Percentiles rank a stretch among this genome's conserved stretches.
Conservation (phyloP, 257 asterid species). For the Salvia hispanica region DNA sequence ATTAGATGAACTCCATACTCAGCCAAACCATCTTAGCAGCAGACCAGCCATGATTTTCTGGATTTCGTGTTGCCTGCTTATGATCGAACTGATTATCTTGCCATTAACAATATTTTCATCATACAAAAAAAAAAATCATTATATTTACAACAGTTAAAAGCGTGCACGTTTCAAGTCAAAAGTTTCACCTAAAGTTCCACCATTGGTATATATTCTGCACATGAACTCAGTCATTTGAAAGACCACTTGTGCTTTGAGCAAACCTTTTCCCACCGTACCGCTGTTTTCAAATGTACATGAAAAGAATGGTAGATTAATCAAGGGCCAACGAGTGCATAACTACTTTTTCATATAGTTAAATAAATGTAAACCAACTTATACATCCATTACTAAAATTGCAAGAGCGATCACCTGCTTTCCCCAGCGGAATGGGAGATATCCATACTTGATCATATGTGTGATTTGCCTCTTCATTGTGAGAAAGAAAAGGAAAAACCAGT, state of each 20-base stretch:
- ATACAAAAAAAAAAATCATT: too few species aligned
- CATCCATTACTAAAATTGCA: constrained; percentile 5
- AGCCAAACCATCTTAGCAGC: too few species aligned
- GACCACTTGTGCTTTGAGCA: constrained; percentile 39
- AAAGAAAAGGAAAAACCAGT: constrained; percentile 78
- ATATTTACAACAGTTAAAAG: too few species aligned
- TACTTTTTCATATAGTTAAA: background rate
- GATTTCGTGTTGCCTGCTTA: too few species aligned
- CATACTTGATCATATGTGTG: constrained; percentile 83
- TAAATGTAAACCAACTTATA: constrained; percentile 8
- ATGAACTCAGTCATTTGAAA: constrained; percentile 29
- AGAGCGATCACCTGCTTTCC: constrained; percentile 76
- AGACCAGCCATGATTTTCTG: too few species aligned
- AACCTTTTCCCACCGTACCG: constrained; percentile 43
- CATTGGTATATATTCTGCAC: constrained; percentile 1
- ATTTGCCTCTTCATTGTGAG: constrained; percentile 91
- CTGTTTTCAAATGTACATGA: constrained; percentile 37
- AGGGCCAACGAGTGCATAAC: background rate
- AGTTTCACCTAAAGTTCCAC: too few species aligned
- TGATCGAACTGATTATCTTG: too few species aligned
- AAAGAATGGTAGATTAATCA: constrained; percentile 6
- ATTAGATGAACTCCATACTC: too few species aligned
- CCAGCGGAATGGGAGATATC: constrained; percentile 68
- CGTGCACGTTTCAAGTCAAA: too few species aligned
- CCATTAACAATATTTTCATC: too few species aligned